Percentiles rank a stretch among this genome's conserved stretches.
These are phyloP conservation scores for Saccharomycopsis capsularis DNA, from an alignment of 805 yeast genomes.

Conservation along the genomic window DNA sequence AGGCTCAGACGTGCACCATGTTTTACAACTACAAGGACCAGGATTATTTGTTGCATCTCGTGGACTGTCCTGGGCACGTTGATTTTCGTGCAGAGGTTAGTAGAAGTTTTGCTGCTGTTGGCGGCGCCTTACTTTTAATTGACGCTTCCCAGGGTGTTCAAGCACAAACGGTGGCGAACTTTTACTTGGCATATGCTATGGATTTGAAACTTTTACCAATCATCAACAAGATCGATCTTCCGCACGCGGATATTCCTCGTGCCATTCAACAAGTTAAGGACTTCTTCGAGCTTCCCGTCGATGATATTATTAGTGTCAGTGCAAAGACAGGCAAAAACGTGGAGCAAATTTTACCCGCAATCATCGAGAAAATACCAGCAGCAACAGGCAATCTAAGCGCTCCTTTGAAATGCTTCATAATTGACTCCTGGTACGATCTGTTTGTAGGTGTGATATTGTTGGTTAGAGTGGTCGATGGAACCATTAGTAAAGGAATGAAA, in stretches of 20 bases:
- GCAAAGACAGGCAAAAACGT: conserved; percentile 89
- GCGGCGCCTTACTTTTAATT: conserved; percentile 82
- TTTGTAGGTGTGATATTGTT: conserved; percentile 86
- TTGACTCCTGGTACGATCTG: conserved; percentile 97
- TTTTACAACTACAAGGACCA: conserved; percentile 58
- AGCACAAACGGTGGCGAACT: conserved; percentile 98
- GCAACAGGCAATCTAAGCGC: conserved; percentile 51
- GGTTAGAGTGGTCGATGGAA: conserved; percentile 81
- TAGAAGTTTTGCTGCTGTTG: conserved; percentile 91
- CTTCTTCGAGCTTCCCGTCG: conserved; percentile 70
- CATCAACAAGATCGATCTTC: conserved; percentile 85
- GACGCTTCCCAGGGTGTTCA: conserved; percentile 97
- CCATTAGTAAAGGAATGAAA: conserved; percentile 63
- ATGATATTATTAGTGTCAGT: conserved; percentile 75
- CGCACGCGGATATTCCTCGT: conserved; percentile 73
- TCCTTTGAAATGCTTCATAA: conserved; percentile 69
- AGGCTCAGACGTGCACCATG: conserved; percentile 97
- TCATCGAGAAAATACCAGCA: conserved; percentile 73
- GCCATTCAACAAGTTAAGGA: conserved; percentile 81
- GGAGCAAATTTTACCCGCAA: conserved; percentile 68
- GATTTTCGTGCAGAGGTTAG: conserved; percentile 93
- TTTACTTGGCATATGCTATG: conserved; percentile 81
- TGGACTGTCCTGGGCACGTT: conserved; percentile 97
- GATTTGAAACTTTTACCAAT: conserved; percentile 79
- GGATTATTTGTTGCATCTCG: conserved; percentile 82